Evolutionary conservation across 1,284 basidiomycete species (phyloP), one percentile per base, ranked within the genome.

Genomic region (Boletellus sp.): DNA sequence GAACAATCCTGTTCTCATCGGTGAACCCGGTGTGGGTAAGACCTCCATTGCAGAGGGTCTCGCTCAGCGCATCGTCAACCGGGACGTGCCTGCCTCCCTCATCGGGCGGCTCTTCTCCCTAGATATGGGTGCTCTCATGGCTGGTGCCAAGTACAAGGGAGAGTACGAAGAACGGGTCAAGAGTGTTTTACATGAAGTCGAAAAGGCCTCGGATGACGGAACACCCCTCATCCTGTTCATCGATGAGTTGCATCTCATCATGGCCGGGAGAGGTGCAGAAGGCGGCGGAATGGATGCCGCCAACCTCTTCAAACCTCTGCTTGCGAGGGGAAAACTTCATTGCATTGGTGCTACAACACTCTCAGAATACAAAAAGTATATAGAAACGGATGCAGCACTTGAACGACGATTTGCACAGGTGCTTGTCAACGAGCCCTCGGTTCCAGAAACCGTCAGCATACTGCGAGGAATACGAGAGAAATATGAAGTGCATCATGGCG

Each of bases 141-240:
- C 94, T 7, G 93, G 96, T 49, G 95, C 93, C 33, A 94, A 93
- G 70, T 96, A 92, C 76, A 93, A 93, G 70, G 95, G 95, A 54
- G 93, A 98, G 73, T 99, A 95, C 71, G 96, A 99, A 72, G 96
- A 99, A 69, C 89, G 96, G 44, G 85, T 98, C 72, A 98, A 97
- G 73, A 77, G 88, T 13, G 93, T 98, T 53, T 75, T 98, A 47
- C 84, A 85, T 69, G 97, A 99, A 72, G 87, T 98, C 56, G 96
- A 98, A 71, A 95, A 97, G 72, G 84, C 91, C 5, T 77, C 86
- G 0, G 85, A 93, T 50, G 83, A 93, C 44, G 93, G 91, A 40
- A 82, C 77, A 4, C 86, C 88, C 22, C 83, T 97, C 63, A 93
- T 98, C 59, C 82, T 99, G 36, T 98, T 98, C 76, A 87, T 98